A percentile compares a stretch with the other conserved stretches of the same genome.
These are phyloP conservation scores for Dothiorella sarmentorum DNA, from an alignment of 2,329 filamentous ascomycete species.

Conservation along the genomic window DNA sequence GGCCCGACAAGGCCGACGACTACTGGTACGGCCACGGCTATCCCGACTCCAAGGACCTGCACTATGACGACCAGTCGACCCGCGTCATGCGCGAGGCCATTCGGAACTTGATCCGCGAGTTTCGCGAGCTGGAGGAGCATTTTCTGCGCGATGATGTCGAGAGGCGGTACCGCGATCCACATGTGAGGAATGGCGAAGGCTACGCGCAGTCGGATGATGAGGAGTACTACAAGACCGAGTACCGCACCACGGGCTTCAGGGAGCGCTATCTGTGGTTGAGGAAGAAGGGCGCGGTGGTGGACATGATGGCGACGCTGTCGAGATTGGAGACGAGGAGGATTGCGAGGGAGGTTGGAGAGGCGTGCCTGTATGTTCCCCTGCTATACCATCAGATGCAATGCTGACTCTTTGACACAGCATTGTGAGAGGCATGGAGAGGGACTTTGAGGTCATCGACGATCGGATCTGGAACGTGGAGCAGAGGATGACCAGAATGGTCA, in stretches of 20 bases:
- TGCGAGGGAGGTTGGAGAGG: constrained; percentile 28
- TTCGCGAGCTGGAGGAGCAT: constrained; percentile 36
- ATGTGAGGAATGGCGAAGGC: constrained; percentile 20
- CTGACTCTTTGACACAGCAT: constrained; percentile 2
- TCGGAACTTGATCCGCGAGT: constrained; percentile 35
- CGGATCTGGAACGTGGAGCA: constrained; percentile 16
- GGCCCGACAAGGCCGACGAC: constrained; percentile 21
- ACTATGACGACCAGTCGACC: constrained; percentile 33
- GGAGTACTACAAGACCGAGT: constrained; percentile 30
- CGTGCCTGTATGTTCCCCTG: constrained; percentile 5
- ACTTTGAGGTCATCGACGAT: constrained; percentile 16
- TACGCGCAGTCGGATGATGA: constrained; percentile 31
- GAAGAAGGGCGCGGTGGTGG: constrained; percentile 34
- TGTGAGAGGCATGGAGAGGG: constrained; percentile 15
- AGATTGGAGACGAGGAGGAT: constrained; percentile 40
- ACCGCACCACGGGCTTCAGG: constrained; percentile 32
- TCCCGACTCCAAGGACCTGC: constrained; percentile 21
- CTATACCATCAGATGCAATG: not conserved
- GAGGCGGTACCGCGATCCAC: constrained; percentile 1
- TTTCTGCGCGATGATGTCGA: constrained; percentile 31
- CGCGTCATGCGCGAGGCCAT: constrained; percentile 37
- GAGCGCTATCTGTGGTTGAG: constrained; percentile 38
- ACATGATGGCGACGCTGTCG: constrained; percentile 34
- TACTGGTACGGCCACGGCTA: constrained; percentile 26
- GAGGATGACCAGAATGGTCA: constrained; percentile 15